phyloP scores from a whole-genome alignment of 2,329 filamentous ascomycete species.

The Phaeophleospora eucalypticola region DNA sequence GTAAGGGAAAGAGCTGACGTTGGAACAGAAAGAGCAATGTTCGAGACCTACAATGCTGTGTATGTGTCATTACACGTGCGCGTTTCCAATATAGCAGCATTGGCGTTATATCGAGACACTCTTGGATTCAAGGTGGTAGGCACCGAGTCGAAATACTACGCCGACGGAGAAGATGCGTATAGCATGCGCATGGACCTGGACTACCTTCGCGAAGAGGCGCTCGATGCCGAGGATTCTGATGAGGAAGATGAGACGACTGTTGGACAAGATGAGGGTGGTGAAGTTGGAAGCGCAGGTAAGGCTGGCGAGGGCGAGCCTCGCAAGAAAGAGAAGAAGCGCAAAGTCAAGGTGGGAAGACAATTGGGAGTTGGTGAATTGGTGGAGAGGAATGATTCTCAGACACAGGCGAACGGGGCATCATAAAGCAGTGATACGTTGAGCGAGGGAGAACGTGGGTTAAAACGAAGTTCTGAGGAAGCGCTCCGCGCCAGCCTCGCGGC shows the following conservation, averaged over 20 bases:
- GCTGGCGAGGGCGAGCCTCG: constrained; percentile 39
- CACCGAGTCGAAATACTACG: constrained; percentile 87
- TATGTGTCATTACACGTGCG: constrained; percentile 97
- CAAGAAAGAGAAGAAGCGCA: constrained; percentile 61
- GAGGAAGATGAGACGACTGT: constrained; percentile 35
- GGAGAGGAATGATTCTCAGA: constrained; percentile 42
- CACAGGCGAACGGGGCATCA: not conserved
- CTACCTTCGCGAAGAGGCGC: constrained; percentile 52
- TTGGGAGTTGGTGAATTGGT: constrained; percentile 74
- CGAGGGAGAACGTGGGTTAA: not conserved
- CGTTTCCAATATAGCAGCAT: constrained; percentile 84
- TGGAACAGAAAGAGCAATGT: constrained; percentile 80
- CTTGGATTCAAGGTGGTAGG: constrained; percentile 85
- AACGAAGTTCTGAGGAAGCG: not conserved
- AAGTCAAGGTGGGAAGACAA: constrained; percentile 77
- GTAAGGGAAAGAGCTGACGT: constrained; percentile 6
- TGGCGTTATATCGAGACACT: constrained; percentile 88
- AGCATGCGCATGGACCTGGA: constrained; percentile 85
- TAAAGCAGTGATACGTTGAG: too few species aligned
- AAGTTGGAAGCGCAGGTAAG: constrained; percentile 35
- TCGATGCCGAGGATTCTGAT: constrained; percentile 42
- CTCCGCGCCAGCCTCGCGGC: too few species aligned
- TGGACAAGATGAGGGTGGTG: constrained; percentile 41
- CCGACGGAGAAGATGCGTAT: constrained; percentile 93
- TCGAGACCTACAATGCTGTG: constrained; percentile 82